Evolutionary conservation across 331 rosid species (phyloP), one percentile per base, ranked within the genome.

Genomic region (Cydonia oblonga): DNA sequence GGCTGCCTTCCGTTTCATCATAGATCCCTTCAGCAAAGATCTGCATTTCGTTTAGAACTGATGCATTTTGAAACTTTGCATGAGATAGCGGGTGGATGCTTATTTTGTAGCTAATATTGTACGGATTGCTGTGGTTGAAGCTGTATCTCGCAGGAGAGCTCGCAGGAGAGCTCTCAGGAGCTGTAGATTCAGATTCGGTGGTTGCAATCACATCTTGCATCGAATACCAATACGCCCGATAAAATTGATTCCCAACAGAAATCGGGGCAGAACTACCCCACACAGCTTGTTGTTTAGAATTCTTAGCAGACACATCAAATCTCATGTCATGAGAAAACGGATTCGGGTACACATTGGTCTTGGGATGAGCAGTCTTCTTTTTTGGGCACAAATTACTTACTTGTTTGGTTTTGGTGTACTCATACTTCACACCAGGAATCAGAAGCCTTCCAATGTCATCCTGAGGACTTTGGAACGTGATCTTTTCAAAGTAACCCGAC

Each of bases 21-120:
- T 88, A 88, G 16, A 70, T 22, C 71, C 97, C 96, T 79, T 91
- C 96, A 2, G 90, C 87, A 25, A 73, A 63, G 56, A 91, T 82
- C 29, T 68, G 75, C 69, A 35, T 3, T n/a, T 30, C 20, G 60
- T 20, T 66, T 20, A 0, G 0, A 28, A 28, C 1, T 16, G 66
- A 16, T 16, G 3, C 0, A 14, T 61, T 61, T 13, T 10, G 12
- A n/a, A 3, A 5, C 38, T 26, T 25, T 60, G 38, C 26, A 60
- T 26, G 0, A 26, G 20, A 28, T 6, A 25, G 12, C 20, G 0
- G 3, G 8, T 4, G 2, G 35, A 87, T 72, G 72, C 33, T 46
- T 51, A 84, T 87, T 69, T n/a, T 66, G 79, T 84, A 87, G 83
- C 90, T 83, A 23, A 74, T 80, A 9, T 77, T 83, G 63, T 30